phyloP scores from a whole-genome alignment of 768 basidiomycete genomes.

The Fistulinella prunicolor region DNA sequence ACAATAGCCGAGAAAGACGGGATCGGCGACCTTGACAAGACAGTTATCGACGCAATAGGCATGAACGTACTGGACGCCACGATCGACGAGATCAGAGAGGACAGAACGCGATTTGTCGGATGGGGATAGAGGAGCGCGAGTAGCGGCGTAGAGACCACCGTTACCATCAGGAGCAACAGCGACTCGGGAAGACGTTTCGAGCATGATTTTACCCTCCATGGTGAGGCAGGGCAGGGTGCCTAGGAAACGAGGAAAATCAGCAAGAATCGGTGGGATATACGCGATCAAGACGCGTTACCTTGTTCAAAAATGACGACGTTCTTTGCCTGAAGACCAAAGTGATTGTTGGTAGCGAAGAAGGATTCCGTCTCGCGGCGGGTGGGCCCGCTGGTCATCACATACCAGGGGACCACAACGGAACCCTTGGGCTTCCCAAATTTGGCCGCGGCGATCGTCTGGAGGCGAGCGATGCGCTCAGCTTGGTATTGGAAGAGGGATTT shows the following conservation, averaged over 20 bases:
- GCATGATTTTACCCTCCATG: constrained; percentile 89
- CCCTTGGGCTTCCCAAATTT: constrained; percentile 49
- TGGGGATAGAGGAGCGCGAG: constrained; percentile 69
- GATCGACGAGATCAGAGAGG: constrained; percentile 74
- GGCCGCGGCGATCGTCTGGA: constrained; percentile 73
- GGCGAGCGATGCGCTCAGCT: constrained; percentile 88
- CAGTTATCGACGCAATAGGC: constrained; percentile 99
- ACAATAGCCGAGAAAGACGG: constrained; percentile 94
- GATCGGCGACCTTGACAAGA: constrained; percentile 95
- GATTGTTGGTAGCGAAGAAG: constrained; percentile 74
- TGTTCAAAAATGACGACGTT: constrained; percentile 96
- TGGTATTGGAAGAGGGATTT: constrained; percentile 96
- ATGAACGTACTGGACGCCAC: constrained; percentile 85
- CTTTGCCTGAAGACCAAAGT: constrained; percentile 76
- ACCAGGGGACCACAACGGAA: constrained; percentile 86
- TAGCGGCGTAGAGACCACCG: constrained; percentile 94
- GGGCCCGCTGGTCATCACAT: constrained; percentile 98
- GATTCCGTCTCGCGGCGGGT: constrained; percentile 83
- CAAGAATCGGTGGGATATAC: not conserved
- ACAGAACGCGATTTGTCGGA: constrained; percentile 65
- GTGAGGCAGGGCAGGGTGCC: constrained; percentile 95
- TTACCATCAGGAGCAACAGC: constrained; percentile 99
- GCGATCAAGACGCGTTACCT: constrained; percentile 49
- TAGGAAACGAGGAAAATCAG: constrained; percentile 32
- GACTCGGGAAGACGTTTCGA: constrained; percentile 72